These are phyloP conservation scores for Hypoxylon sp. DNA, from an alignment of 2,329 filamentous ascomycete species.

Conservation along the genomic window DNA sequence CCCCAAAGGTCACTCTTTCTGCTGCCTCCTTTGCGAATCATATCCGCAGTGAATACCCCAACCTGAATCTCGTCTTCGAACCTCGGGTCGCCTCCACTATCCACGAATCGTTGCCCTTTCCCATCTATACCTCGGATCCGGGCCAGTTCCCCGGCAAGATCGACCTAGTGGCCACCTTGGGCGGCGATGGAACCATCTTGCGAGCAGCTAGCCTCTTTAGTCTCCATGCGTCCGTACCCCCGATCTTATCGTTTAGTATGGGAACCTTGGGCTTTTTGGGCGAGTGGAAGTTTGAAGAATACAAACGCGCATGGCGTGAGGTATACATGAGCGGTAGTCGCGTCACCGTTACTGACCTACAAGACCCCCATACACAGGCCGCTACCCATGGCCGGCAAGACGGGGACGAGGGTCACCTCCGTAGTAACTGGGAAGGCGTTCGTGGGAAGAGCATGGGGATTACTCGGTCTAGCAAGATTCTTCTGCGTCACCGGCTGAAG, in stretches of 20 bases:
- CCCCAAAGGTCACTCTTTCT: constrained; percentile 66
- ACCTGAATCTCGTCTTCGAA: constrained; percentile 87
- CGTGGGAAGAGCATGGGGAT: constrained; percentile 86
- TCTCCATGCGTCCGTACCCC: constrained; percentile 84
- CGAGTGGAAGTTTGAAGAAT: constrained; percentile 95
- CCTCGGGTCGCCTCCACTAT: constrained; percentile 79
- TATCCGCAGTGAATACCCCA: constrained; percentile 83
- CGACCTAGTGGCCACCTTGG: constrained; percentile 90
- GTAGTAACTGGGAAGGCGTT: constrained; percentile 76
- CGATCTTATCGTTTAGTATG: constrained; percentile 96
- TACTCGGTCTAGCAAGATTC: constrained; percentile 80
- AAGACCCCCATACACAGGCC: constrained; percentile 59
- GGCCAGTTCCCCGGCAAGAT: constrained; percentile 80
- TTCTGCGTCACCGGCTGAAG: constrained; percentile 88
- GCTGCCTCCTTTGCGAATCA: constrained; percentile 76
- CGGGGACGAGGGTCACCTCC: constrained; percentile 47
- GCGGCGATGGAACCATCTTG: constrained; percentile 92
- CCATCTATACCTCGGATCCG: constrained; percentile 74
- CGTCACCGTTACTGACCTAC: constrained; percentile 63
- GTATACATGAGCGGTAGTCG: constrained; percentile 85
- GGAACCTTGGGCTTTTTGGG: constrained; percentile 94
- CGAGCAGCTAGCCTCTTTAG: constrained; percentile 90
- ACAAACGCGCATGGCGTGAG: constrained; percentile 92
- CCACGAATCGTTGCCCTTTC: constrained; percentile 79
- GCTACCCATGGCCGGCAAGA: constrained; percentile 52